These are phyloP conservation scores for Alternaria sp. DNA, from an alignment of 2,329 filamentous ascomycete genomes.

Conservation along the genomic window DNA sequence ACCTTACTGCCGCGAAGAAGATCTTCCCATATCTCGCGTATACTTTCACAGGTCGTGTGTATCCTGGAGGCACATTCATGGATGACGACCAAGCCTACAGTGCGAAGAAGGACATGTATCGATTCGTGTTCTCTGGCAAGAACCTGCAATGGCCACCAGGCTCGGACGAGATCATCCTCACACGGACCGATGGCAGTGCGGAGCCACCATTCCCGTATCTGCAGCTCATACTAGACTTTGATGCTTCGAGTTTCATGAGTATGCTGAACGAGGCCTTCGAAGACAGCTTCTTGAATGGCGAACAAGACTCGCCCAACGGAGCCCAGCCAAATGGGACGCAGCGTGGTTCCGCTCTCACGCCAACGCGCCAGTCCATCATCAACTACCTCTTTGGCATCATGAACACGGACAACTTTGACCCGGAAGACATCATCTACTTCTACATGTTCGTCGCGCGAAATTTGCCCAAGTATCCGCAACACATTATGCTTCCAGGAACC, in stretches of 20 bases:
- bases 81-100: constrained; percentile 74
- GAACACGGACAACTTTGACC: constrained; percentile 76
- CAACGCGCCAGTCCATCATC: constrained; percentile 91
- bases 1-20: constrained; percentile 80
- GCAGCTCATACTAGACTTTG: constrained; percentile 83
- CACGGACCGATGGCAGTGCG: constrained; percentile 61
- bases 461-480: constrained; percentile 94
- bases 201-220: constrained; percentile 88
- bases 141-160: constrained; percentile 77
- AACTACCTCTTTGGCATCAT: constrained; percentile 92
- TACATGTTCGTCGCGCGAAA: constrained; percentile 99
- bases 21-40: constrained; percentile 96
- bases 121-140: constrained; percentile 90
- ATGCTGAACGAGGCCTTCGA: constrained; percentile 98
- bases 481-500: constrained; percentile 88
- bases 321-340: constrained; percentile 61
- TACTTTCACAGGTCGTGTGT: constrained; percentile 86
- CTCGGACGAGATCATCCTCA: constrained; percentile 68
- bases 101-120: constrained; percentile 90
- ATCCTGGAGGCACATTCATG: constrained; percentile 83
- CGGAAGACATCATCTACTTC: constrained; percentile 88
- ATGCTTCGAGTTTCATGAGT: constrained; percentile 91
- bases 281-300: constrained; percentile 89
- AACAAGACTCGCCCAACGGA: constrained; percentile 69
- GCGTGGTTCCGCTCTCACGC: constrained; percentile 45